Evolutionary conservation across 2,329 filamentous ascomycete genomes (phyloP).

Genomic region (Emericellopsis cladophorae): DNA sequence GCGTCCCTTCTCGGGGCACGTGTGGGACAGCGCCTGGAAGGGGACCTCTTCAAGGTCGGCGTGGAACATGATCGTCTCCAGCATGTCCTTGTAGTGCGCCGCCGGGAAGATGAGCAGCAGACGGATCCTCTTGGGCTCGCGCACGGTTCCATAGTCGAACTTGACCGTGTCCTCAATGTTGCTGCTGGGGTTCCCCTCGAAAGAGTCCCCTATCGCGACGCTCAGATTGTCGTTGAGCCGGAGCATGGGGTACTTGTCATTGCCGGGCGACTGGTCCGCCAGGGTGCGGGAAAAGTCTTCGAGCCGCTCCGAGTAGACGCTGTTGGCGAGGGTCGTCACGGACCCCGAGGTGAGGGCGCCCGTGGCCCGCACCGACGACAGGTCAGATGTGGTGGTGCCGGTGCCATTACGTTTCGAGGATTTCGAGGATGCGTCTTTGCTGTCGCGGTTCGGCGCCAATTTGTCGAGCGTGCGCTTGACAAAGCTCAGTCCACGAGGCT

Average conservation of each 20-base stretch:
- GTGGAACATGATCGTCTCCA: conserved; percentile 8
- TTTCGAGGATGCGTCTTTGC: background rate
- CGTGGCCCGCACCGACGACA: background rate
- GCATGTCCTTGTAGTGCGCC: conserved; percentile 2
- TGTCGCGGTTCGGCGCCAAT: background rate
- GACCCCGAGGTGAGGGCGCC: background rate
- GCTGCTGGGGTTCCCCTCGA: conserved; percentile 5
- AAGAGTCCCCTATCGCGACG: conserved; percentile 7
- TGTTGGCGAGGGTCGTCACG: conserved; percentile 1
- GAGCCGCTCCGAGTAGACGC: conserved; percentile 3
- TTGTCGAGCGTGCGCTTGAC: conserved; percentile 1
- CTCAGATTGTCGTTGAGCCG: conserved; percentile 5
- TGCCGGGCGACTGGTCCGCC: background rate
- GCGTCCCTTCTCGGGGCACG: conserved; percentile 1
- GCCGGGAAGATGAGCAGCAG: conserved; percentile 7
- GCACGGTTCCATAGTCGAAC: conserved; percentile 6
- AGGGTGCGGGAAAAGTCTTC: conserved; percentile 1
- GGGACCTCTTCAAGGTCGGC: conserved; percentile 7
- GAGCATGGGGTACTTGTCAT: conserved; percentile 6
- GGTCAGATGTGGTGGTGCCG: background rate
- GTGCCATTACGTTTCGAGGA: no score
- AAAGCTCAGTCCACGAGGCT: background rate
- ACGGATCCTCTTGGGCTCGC: conserved; percentile 6
- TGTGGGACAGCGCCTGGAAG: conserved; percentile 6
- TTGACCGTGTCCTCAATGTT: conserved; percentile 1